These are phyloP conservation scores for Suillus hirtellus DNA, from an alignment of 768 basidiomycete species.

Conservation along the genomic window DNA sequence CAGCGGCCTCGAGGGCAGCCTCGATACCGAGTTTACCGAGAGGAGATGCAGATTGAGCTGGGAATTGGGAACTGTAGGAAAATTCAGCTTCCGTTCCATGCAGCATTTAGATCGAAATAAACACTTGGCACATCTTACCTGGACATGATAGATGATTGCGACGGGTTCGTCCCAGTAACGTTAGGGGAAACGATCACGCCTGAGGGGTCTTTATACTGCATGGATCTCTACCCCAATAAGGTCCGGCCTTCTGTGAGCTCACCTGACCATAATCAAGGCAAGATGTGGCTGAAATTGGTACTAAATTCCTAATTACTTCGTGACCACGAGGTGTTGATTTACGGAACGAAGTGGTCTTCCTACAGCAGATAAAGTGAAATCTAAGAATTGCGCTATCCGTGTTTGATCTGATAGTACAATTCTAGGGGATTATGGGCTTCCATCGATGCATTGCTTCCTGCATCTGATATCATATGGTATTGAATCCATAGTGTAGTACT, in stretches of 20 bases:
- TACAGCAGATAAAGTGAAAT: constrained; percentile 2
- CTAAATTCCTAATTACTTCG: neutral
- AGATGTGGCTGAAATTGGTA: neutral
- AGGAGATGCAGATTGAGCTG: constrained; percentile 49
- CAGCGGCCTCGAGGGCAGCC: constrained; percentile 50
- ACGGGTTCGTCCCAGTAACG: neutral
- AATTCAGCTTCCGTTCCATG: neutral
- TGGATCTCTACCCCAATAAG: neutral
- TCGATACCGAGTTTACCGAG: constrained; percentile 63
- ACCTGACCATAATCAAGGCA: neutral
- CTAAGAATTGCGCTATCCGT: neutral
- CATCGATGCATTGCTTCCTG: neutral
- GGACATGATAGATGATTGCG: neutral
- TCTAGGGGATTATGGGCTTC: neutral
- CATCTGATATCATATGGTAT: neutral
- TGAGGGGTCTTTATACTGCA: neutral
- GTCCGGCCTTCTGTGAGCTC: neutral
- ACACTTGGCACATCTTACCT: neutral
- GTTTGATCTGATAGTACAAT: neutral
- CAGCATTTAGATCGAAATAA: neutral
- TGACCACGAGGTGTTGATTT: neutral
- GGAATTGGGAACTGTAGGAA: constrained; percentile 15
- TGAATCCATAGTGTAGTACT: neutral
- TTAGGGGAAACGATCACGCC: neutral
- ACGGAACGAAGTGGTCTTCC: neutral